Evolutionary conservation across 441 rosid genomes (phyloP), one percentile per base, ranked within the genome.

Genomic region (Brassica balearica): DNA sequence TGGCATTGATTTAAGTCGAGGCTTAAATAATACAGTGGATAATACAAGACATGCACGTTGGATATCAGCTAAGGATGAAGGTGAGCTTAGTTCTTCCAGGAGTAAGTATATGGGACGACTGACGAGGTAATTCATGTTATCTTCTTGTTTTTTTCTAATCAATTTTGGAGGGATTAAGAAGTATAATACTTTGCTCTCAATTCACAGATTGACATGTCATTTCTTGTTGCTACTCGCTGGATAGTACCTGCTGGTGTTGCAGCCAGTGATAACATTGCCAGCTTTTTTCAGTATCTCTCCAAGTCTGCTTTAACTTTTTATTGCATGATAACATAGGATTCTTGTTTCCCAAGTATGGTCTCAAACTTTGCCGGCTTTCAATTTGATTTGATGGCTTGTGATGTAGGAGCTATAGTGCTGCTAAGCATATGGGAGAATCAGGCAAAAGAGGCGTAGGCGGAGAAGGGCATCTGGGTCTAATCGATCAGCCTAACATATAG

Each of bases 171-270:
- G 36, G 8, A 53, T 58, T 41, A 60, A 5, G 15, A 48, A 12
- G 41, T 22, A 8, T 17, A 20, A 10, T 4, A 72, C 22, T 11
- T 4, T 69, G 29, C 59, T 38, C 77, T 67, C 23, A 11, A 23
- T 80, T 68, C 81, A 83, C 92, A 95, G 98, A 84, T 90, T 72
- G 99, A 96, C 75, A 81, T 83, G 75, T 93, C 98, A 29, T 85
- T 88, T 62, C 88, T 88, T 20, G 86, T 86, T 76, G 85, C 89
- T 66, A 92, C 89, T 80, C 94, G 88, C 29, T 90, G 97, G 99
- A 88, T 92, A 69, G 83, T 91, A 72, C 97, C 92, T 75, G 91
- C 87, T 9, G 88, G 86, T 32, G 84, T 90, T 74, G 89, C 88
- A 58, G 75, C 90, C 64, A 77, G 88, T 38, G 99, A 98, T 96